These are phyloP conservation scores for Cyclanthera cordifolia DNA, from an alignment of 306 rosid genomes.

Conservation along the genomic window DNA sequence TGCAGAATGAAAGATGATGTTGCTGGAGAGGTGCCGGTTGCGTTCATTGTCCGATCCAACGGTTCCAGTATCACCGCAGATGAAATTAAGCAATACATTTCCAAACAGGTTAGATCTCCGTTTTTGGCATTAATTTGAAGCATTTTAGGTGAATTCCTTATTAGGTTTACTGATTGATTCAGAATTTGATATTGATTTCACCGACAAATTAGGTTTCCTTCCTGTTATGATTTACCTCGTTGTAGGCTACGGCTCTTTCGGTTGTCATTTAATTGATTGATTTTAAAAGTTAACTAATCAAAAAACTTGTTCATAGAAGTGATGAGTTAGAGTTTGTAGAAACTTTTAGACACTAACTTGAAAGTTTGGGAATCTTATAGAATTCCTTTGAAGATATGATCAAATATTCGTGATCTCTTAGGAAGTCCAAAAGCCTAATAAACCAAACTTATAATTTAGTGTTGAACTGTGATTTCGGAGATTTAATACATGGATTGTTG, in stretches of 20 bases:
- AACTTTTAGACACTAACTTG: background rate
- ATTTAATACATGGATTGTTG: background rate
- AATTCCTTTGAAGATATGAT: background rate
- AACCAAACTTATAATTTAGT: background rate
- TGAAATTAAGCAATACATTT: slow-evolving; percentile 58
- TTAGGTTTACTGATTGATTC: background rate
- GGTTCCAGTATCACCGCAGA: slow-evolving; percentile 51
- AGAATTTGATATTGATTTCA: background rate
- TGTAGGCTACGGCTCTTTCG: background rate
- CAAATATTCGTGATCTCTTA: background rate
- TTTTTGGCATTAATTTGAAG: background rate
- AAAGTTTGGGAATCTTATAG: background rate
- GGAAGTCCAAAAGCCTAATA: background rate
- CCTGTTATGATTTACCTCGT: background rate
- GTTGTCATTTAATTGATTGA: background rate
- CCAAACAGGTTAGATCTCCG: slow-evolving; percentile 46
- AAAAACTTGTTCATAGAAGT: background rate
- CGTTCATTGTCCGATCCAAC: slow-evolving; percentile 58
- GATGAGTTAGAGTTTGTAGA: background rate
- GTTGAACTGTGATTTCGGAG: background rate
- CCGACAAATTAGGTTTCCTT: background rate
- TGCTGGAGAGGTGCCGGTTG: slow-evolving; percentile 80
- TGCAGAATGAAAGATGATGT: slow-evolving; percentile 74
- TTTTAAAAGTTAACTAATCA: background rate
- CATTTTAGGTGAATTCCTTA: background rate